These are phyloP conservation scores for Ceratobasidium sp. DNA, from an alignment of 1,284 basidiomycete species.

Conservation along the genomic window DNA sequence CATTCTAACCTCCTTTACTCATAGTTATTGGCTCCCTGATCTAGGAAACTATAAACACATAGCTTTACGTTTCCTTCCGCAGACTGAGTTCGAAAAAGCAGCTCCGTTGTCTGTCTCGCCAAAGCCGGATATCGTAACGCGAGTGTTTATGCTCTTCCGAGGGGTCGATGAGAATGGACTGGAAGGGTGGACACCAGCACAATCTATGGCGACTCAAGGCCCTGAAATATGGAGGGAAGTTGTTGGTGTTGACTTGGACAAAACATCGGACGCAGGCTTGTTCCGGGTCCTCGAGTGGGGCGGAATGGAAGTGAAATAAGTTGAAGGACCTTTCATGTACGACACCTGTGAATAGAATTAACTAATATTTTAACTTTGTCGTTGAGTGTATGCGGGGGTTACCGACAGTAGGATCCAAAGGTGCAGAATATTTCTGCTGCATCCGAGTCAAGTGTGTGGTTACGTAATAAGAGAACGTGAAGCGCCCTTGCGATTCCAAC, in stretches of 20 bases:
- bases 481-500: too few species aligned
- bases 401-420: too few species aligned
- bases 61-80: constrained; percentile 64
- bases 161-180: constrained; percentile 55
- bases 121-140: constrained; percentile 60
- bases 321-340: too few species aligned
- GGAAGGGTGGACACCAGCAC: constrained; percentile 51
- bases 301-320: constrained; percentile 57
- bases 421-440: too few species aligned
- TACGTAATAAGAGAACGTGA: too few species aligned
- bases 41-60: constrained; percentile 59
- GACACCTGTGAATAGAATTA: too few species aligned
- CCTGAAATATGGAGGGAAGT: constrained; percentile 51
- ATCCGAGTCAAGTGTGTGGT: too few species aligned
- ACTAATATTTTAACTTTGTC: too few species aligned
- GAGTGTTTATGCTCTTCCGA: constrained; percentile 65
- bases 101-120: constrained; percentile 60
- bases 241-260: constrained; percentile 53
- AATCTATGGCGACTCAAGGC: constrained; percentile 47
- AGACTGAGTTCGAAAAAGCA: constrained; percentile 59
- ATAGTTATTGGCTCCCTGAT: constrained; percentile 60
- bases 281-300: constrained; percentile 60
- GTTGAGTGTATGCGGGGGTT: too few species aligned
- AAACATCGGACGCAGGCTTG: constrained; percentile 49
- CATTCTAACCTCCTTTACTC: constrained; percentile 54